Evolutionary conservation across 768 basidiomycete genomes (phyloP), one percentile per base, ranked within the genome.

Genomic region (Galerina marginata): DNA sequence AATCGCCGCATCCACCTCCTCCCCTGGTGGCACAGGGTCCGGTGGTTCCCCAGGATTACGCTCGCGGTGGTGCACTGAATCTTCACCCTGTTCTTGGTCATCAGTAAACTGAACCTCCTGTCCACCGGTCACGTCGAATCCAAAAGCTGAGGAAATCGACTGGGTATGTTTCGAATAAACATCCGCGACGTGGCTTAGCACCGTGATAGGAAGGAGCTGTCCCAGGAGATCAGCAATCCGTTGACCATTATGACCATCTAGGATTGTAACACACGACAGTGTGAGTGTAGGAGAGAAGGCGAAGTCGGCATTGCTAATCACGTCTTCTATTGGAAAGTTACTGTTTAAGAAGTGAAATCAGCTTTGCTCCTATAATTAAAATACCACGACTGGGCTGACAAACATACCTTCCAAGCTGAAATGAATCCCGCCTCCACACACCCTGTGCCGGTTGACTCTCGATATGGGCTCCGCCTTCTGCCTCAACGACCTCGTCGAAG

Each of bases 1-100:
- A 56, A 83, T 70, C 11, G 74, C 67, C 2, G 62, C 59, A 51
- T 79, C 76, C 39, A 81, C 71, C 11, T 74, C 74, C 9, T 71
- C 66, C 2, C 65, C 53, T 1, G 69, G 58, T 9, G 75, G 75
- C 15, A 52, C 61, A 16, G 72, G 67, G 48, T 66, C 61, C 5
- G 57, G 62, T 3, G 49, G 56, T 14, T 54, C 57, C 26, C 54
- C 60, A 1, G 52, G 65, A 14, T 49, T 59, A n/a, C 40, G 23
- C 0, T 51, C 58, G 47, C 44, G 9, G 26, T 9, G 25, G 38
- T 29, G 37, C 11, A 37, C 11, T 20, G 37, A 14, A 29, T 33
- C 56, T 9, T 5, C 61, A 45, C 3, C 46, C 4, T 25, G 9
- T 12, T 51, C 33, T 5, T 10, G 10, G 23, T 38, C 50, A 33